Base-by-base conservation (phyloP, 2,329 filamentous ascomycete genomes). In the Arthroderma uncinatum region DNA sequence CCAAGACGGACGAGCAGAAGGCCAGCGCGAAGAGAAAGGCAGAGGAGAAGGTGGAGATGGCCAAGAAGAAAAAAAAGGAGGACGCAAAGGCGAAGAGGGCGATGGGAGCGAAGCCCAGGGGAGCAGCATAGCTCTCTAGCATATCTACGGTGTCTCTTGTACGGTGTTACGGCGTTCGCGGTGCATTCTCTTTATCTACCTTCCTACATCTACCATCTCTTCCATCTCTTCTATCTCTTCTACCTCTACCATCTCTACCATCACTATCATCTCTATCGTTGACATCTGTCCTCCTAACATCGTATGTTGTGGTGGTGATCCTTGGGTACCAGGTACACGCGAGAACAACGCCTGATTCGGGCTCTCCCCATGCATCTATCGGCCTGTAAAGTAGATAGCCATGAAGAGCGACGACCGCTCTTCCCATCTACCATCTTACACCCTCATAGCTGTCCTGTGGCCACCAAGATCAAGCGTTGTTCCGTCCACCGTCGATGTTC, bases 31-130 rank as follows among this genome's bases (percentile, higher is more conserved):
- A 98, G 81, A 82, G 93, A 64, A 98, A 97, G 78, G 80, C 93
- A 37, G 92, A 97, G 55, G 88, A 91, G 74, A 94, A 94, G 77
- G 79, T 89, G 33, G 90, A 91, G 65, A 87, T 90, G 64, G 90
- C 89, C 74, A 96, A 92, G 78, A 97, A 97, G 81, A 94, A 91
- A 76, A 79, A 86, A 64, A 98, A 96, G 80, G 83, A 88, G 61
- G 89, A 94, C 58, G 91, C 92, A 67, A 96, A 96, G 78, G 89
- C 91, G 63, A 98, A 97, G 81, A 91, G 91, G 63, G 88, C 88
- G 62, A 82, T 83, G 21, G 98, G 96, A 76, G 79, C 86, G 4
- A 95, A 92, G 76, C 91, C 92, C 12, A 83, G 88, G 61, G 86
- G 83, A 21, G 77, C 81, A 25, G 74, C 71, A 16, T 82, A 64